These are phyloP conservation scores for Fomitopsis betulina DNA, from an alignment of 1,284 basidiomycete species.

Conservation along the genomic window DNA sequence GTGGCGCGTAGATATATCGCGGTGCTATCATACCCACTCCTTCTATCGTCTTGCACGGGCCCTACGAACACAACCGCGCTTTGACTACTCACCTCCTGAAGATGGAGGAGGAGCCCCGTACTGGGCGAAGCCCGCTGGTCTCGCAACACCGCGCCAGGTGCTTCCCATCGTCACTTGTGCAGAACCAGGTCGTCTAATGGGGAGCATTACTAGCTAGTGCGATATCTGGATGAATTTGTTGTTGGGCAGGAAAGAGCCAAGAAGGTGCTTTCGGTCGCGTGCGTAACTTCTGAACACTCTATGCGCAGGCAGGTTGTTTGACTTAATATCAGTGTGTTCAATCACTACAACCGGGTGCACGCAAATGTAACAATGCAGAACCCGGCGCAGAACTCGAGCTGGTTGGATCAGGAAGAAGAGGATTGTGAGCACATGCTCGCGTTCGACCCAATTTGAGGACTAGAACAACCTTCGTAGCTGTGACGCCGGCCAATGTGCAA, in stretches of 20 bases:
- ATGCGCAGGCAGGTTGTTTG: background rate
- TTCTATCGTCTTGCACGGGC: slow-evolving; percentile 7
- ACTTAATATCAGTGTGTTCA: slow-evolving; percentile 67
- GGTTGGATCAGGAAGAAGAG: background rate
- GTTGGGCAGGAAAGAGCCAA: slow-evolving; percentile 91
- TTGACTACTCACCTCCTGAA: slow-evolving; percentile 32
- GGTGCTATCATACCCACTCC: slow-evolving; percentile 5
- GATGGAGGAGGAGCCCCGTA: slow-evolving; percentile 15
- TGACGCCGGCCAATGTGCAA: slow-evolving; percentile 51
- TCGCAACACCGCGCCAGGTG: slow-evolving; percentile 74
- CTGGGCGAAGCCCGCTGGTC: slow-evolving; percentile 32
- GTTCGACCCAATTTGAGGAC: background rate
- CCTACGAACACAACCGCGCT: slow-evolving; percentile 42
- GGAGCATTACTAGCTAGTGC: slow-evolving; percentile 56
- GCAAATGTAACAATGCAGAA: slow-evolving; percentile 46
- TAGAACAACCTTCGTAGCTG: slow-evolving; percentile 33
- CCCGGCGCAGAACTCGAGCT: background rate
- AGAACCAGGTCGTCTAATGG: background rate
- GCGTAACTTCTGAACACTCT: slow-evolving; percentile 8
- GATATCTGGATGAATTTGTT: slow-evolving; percentile 87
- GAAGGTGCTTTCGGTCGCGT: slow-evolving; percentile 77
- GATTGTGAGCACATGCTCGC: slow-evolving; percentile 29
- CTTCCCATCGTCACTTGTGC: background rate
- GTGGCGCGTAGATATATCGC: background rate
- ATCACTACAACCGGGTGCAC: slow-evolving; percentile 83